phyloP scores from a whole-genome alignment of 805 yeast species.

The Wickerhamomyces bovis region DNA sequence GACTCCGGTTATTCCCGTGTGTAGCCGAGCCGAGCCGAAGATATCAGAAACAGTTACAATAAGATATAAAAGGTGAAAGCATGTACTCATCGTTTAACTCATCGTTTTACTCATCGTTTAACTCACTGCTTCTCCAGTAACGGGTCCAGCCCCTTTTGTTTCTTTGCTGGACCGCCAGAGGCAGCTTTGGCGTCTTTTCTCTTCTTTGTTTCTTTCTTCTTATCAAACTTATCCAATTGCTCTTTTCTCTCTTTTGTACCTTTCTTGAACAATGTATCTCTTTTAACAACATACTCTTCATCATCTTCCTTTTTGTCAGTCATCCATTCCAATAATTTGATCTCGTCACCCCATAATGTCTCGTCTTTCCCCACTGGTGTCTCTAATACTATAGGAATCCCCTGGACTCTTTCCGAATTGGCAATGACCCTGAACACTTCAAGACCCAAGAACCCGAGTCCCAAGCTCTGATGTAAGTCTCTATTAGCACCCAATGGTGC shows the following conservation, averaged over 20 bases:
- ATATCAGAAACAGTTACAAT: too few relatives aligned
- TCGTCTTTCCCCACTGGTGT: constrained; percentile 75
- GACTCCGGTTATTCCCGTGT: background rate
- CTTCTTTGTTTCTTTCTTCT: constrained; percentile 35
- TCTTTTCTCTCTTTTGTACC: constrained; percentile 72
- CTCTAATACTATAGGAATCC: constrained; percentile 78
- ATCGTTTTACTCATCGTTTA: too few relatives aligned
- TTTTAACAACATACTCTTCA: constrained; percentile 44
- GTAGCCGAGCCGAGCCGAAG: too few relatives aligned
- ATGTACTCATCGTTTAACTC: too few relatives aligned
- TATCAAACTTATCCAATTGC: constrained; percentile 59
- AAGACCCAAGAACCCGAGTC: constrained; percentile 83
- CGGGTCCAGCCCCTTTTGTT: background rate
- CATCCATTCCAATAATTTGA: constrained; percentile 78
- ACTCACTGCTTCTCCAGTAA: background rate
- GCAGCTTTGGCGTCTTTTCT: constrained; percentile 12
- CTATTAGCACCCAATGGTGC: constrained; percentile 87
- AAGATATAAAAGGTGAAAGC: too few relatives aligned
- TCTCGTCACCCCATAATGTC: constrained; percentile 68
- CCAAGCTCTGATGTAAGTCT: constrained; percentile 86
- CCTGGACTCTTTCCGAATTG: constrained; percentile 53
- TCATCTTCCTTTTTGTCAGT: constrained; percentile 51
- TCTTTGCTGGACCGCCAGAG: constrained; percentile 1
- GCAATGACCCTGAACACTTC: constrained; percentile 78
- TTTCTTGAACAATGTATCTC: constrained; percentile 40